Evolutionary conservation across 768 basidiomycete species (phyloP), one percentile per base, ranked within the genome.

Genomic region (Phanerodontia chrysosporium): DNA sequence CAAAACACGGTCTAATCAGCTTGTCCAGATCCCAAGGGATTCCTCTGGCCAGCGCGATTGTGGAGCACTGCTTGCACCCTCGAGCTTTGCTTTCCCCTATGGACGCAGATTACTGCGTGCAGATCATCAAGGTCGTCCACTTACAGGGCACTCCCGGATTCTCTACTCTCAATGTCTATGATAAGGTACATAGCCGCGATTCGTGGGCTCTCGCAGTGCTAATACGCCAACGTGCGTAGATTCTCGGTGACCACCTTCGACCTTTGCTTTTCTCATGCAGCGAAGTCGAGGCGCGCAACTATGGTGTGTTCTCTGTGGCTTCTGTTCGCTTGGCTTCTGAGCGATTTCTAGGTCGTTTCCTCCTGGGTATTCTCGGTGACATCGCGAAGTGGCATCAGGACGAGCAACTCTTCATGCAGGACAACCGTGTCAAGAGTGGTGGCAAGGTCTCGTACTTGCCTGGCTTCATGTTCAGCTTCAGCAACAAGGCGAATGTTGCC

Each of bases 241-340:
- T 98, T 35, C 85, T 98, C 24, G 86, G 86, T 8, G 90, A 93
- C 45, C 87, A 92, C 62, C 80, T 97, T 52, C 87, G 90, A 53
- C 85, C 87, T 6, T 81, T 95, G 12, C 77, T 98, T 24, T 97
- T 95, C 71, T 90, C 92, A 0, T 95, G 94, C 67, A 97, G 95
- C 63, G 96, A 96, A 74, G 92, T 92, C 65, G 95, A 99, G 73
- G 95, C 94, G 13, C 84, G 89, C 52, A 98, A 98, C 72, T 95
- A 94, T 66, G 95, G 95, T 91, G 67, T 30, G 78, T 70, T 13
- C 30, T 42, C 12, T 36, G 55, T 49, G 5, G 14, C 52, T 55
- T 32, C 44, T 44, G 36, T 58, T 30, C n/a, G 51, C 8, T 42
- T 5, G 18, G 55, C n/a, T 25, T 30, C 61, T 62, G 21, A 60